Conservation (phyloP, 768 basidiomycete species). For the Trametopsis cervina region DNA sequence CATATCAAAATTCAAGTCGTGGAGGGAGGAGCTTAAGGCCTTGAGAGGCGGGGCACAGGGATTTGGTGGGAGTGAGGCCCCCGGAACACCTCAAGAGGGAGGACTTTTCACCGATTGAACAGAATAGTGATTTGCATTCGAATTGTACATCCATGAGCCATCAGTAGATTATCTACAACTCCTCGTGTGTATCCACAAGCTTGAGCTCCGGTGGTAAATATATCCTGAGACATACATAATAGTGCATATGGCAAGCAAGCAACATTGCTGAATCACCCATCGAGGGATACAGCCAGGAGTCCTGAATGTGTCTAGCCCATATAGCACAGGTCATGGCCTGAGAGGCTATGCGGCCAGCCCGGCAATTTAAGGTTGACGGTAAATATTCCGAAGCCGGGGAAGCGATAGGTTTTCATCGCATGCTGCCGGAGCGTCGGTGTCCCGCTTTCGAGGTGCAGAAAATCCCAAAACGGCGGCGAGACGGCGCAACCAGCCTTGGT, state of each 20-base stretch:
- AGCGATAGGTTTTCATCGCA: no score
- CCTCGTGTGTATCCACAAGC: no score
- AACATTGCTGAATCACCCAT: no score
- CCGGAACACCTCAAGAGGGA: constrained; percentile 14
- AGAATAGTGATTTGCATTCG: neutral
- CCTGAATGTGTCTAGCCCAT: no score
- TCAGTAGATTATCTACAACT: neutral
- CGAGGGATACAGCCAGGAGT: no score
- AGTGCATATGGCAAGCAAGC: no score
- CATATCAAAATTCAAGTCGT: constrained; percentile 33
- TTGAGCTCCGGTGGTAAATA: no score
- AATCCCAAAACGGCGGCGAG: constrained; percentile 28
- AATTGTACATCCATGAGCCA: neutral
- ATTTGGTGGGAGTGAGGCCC: neutral
- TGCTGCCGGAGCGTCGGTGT: neutral
- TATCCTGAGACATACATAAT: no score
- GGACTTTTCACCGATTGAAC: constrained; percentile 24
- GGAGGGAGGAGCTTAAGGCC: constrained; percentile 34
- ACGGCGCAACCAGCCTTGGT: constrained; percentile 12
- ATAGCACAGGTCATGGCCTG: no score
- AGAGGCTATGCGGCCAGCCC: no score
- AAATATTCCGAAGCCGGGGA: no score
- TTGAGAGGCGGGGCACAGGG: constrained; percentile 22
- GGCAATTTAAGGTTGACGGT: no score
- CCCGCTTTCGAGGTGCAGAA: constrained; percentile 24